Conservation (phyloP, 2,329 filamentous ascomycete genomes). For the Fusarium goolgardi region DNA sequence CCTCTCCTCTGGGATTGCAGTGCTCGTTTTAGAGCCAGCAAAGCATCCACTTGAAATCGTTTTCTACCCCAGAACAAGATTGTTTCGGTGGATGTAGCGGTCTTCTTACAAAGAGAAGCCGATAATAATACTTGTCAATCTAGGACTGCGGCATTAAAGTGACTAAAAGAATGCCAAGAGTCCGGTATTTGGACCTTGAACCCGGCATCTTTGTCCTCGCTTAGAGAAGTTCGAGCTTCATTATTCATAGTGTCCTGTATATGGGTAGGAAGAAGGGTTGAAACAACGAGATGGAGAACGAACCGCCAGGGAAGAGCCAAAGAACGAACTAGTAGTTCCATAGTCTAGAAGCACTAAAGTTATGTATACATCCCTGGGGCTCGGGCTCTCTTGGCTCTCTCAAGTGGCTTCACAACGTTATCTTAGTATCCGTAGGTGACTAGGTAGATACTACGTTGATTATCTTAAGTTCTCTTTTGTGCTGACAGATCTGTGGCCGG, state of each 20-base stretch:
- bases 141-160: neutral
- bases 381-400: neutral
- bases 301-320: slow-evolving; percentile 21
- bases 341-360: slow-evolving; percentile 1
- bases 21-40: slow-evolving; percentile 1
- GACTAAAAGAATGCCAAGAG: slow-evolving; percentile 11
- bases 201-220: slow-evolving; percentile 26
- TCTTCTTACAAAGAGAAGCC: slow-evolving; percentile 7
- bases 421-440: neutral
- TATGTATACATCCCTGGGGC: neutral
- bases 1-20: neutral
- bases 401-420: neutral
- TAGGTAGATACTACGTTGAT: neutral
- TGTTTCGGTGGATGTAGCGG: slow-evolving; percentile 9
- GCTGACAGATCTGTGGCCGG: slow-evolving; percentile 32
- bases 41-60: slow-evolving; percentile 6
- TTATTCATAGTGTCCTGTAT: slow-evolving; percentile 7
- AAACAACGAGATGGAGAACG: slow-evolving; percentile 35
- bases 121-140: neutral
- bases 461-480: neutral
- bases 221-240: slow-evolving; percentile 38
- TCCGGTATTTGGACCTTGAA: slow-evolving; percentile 23
- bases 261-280: slow-evolving; percentile 20
- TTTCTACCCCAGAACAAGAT: slow-evolving; percentile 8
- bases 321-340: neutral